Evolutionary conservation across 805 yeast genomes (phyloP), one percentile per base, ranked within the genome.

Genomic region (Dipodascus albidus): DNA sequence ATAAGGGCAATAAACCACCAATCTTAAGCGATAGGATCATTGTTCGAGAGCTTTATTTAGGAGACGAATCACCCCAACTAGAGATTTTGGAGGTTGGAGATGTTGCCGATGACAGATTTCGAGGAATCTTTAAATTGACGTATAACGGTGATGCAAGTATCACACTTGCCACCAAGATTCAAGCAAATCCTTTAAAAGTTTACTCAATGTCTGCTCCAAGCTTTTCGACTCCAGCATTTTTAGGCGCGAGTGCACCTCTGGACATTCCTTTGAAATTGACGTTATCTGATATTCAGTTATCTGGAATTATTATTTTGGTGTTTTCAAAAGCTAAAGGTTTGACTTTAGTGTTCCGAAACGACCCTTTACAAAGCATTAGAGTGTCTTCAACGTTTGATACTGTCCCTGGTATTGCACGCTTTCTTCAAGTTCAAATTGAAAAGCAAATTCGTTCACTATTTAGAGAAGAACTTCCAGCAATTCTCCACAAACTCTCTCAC

Each of bases 341-440:
- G 54, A 88, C 96, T 0, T 71, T 88, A 44, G 96, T 88, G 27
- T 88, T 88, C 70, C 78, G 90, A 60, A 88, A 88, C 67, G 96
- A 88, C 67, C 96, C 96, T 0, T 73, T 88, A 53, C 95, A 87
- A 59, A 78, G 82, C 20, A 87, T 88, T 57, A 82, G 81, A 60
- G 95, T 88, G 14, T 80, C 82, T 57, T 85, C 95, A 3, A 83
- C 95, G n/a, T 88, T 88, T 67, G 95, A 88, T 68, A 79, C 82
- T 44, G 84, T 88, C 48, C 85, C 84, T 51, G 89, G 89, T 0
- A 79, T 88, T 60, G 93, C 95, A n/a, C 77, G 80, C 55, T 85
- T 87, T 59, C 68, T 88, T 57, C 96, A 88, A 64, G 77, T 78
- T 49, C 93, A 87, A 64, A 88, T 88, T 55, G 96, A 88, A 64